A percentile compares a stretch with the other conserved stretches of the same genome.
Conservation (phyloP, 768 basidiomycete genomes). For the Podaxis rugospora region DNA sequence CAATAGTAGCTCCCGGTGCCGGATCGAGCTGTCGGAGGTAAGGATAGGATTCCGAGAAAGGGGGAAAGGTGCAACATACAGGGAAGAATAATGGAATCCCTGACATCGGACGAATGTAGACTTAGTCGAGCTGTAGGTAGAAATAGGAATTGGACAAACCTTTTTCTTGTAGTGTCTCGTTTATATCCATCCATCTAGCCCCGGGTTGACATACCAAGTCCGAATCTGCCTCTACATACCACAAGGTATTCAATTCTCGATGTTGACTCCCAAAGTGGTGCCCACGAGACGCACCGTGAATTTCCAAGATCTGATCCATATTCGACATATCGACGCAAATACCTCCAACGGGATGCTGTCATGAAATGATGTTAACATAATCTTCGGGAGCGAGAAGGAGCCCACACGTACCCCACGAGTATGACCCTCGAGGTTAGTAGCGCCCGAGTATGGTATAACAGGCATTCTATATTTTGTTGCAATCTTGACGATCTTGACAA, state of each 20-base stretch:
- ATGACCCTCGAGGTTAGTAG: constrained; percentile 80
- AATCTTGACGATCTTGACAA: constrained; percentile 71
- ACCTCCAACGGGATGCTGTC: constrained; percentile 46
- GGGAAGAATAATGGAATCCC: constrained; percentile 84
- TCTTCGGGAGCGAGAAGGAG: neutral
- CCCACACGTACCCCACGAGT: constrained; percentile 49
- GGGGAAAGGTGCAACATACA: constrained; percentile 30
- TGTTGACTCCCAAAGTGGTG: neutral
- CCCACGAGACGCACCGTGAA: constrained; percentile 52
- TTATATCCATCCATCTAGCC: constrained; percentile 66
- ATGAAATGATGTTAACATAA: neutral
- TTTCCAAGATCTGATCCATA: constrained; percentile 77
- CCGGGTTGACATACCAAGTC: constrained; percentile 77
- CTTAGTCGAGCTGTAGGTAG: neutral
- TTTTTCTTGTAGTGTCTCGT: constrained; percentile 59
- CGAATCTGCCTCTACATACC: constrained; percentile 52
- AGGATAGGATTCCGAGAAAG: neutral
- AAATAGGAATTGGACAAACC: constrained; percentile 28
- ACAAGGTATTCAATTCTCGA: neutral
- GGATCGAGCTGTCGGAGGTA: constrained; percentile 59
- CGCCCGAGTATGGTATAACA: constrained; percentile 74
- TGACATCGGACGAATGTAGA: constrained; percentile 16
- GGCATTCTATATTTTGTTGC: constrained; percentile 76
- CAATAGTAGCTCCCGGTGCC: constrained; percentile 75
- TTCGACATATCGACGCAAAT: constrained; percentile 76